A percentile compares a stretch with the other conserved stretches of the same genome.
Conservation (phyloP, 176 grass and related monocot species). For the Avena atlantica region DNA sequence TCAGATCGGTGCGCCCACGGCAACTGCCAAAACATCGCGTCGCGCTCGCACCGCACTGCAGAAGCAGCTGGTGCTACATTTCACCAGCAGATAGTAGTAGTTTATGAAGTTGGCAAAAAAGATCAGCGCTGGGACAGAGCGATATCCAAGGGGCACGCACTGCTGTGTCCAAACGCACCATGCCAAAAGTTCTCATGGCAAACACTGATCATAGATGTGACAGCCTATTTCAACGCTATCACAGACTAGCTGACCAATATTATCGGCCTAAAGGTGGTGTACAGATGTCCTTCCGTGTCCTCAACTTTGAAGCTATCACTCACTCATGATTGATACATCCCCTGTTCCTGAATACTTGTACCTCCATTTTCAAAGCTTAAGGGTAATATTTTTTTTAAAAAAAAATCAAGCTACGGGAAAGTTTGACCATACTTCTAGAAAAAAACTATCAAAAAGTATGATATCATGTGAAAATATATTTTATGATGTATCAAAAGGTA, state of each 20-base stretch:
- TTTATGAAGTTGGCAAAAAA: neutral
- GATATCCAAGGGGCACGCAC: no score
- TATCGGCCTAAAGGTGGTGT: neutral
- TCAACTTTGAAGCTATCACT: neutral
- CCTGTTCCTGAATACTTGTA: no score
- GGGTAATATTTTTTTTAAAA: no score
- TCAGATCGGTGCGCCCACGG: neutral
- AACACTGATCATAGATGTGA: neutral
- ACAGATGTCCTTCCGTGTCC: neutral
- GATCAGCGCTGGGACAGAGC: no score
- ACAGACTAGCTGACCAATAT: neutral
- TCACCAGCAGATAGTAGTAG: neutral
- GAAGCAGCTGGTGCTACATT: neutral
- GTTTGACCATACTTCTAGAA: no score
- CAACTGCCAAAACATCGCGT: neutral
- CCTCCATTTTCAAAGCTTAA: no score
- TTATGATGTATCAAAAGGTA: no score
- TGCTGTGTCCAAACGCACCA: no score
- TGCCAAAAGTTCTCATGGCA: no score
- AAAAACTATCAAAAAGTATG: no score
- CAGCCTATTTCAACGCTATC: conserved; percentile 4
- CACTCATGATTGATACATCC: neutral
- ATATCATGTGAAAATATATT: no score
- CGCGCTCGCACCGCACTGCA: neutral
- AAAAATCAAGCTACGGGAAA: no score